Base-by-base conservation (phyloP, 805 yeast genomes). In the Ogataea philodendri region DNA sequence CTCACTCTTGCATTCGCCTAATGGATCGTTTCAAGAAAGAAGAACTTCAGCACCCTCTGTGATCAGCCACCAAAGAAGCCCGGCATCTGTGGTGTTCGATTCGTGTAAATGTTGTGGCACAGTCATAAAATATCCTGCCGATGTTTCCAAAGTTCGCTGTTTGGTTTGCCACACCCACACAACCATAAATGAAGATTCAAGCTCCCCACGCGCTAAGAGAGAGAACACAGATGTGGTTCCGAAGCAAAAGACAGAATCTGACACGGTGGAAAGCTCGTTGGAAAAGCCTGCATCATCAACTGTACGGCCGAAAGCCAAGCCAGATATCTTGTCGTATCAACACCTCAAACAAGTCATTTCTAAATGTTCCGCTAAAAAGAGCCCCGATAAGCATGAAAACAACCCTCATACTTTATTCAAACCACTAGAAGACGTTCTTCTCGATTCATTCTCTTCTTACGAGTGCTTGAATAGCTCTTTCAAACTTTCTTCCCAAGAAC, bases 381-480 rank as follows among this genome's bases (percentile, higher is more conserved):
- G 22, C 11, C 14, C 32, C 3, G 15, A 21, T 15, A 22, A 26
- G 13, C 17, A 35, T 7, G 21, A 35, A 9, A 37, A 37, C 22
- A 40, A 33, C 32, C 37, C 45, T 2, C 51, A 44, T 23, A 26
- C 41, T 9, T 40, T 65, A 3, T 72, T 73, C 51, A 66, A 63
- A 29, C 78, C 82, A 0, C 59, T 84, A 15, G 78, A 75, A 26
- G 57, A 52, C 2, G 68, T 71, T 35, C 49, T 84, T 7, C 56
- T 55, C 17, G 46, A 50, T 0, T 60, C 73, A 0, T 84, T 84
- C 47, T 64, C 69, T n/a, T 65, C 71, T 5, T 61, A 63, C 13
- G 49, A 54, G 1, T 55, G 69, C 5, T 51, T 85, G 27, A 80
- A 80, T 49, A 49, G 55, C 9, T 79, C 90, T 0, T 86, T 84